Evolutionary conservation across 2,329 filamentous ascomycete species (phyloP).

Genomic region (Calonectria ilicicola): DNA sequence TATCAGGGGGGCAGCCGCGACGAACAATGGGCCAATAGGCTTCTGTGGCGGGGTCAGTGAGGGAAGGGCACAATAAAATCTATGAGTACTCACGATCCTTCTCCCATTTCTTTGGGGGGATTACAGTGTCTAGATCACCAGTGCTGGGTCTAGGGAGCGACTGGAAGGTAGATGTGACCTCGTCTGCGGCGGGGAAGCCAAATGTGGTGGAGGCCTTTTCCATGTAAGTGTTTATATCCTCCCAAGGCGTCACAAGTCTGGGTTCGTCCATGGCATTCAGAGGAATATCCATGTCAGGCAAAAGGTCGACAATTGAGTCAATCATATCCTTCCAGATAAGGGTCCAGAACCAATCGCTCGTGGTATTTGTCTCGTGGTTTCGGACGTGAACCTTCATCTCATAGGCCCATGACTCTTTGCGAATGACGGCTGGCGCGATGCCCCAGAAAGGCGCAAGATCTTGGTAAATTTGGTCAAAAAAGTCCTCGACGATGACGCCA

Average conservation of each 20-base stretch:
- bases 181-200: constrained; percentile 55
- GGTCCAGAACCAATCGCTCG: constrained; percentile 69
- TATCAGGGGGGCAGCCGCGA: constrained; percentile 72
- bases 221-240: constrained; percentile 69
- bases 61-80: neutral
- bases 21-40: constrained; percentile 69
- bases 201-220: constrained; percentile 62
- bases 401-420: constrained; percentile 64
- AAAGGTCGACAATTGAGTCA: constrained; percentile 62
- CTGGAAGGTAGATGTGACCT: constrained; percentile 59
- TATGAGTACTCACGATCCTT: constrained; percentile 55
- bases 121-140: constrained; percentile 48
- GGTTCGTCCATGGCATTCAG: constrained; percentile 78
- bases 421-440: constrained; percentile 59
- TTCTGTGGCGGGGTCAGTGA: constrained; percentile 47
- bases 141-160: constrained; percentile 54
- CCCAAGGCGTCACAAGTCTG: constrained; percentile 72
- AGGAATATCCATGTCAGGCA: constrained; percentile 77
- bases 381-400: constrained; percentile 73
- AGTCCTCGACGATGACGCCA: constrained; percentile 70
- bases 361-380: constrained; percentile 62
- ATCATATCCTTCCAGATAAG: constrained; percentile 67
- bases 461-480: constrained; percentile 73
- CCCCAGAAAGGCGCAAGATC: constrained; percentile 71
- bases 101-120: constrained; percentile 62